Base-by-base conservation (phyloP, 768 basidiomycete species). In the Lentinula edodes region DNA sequence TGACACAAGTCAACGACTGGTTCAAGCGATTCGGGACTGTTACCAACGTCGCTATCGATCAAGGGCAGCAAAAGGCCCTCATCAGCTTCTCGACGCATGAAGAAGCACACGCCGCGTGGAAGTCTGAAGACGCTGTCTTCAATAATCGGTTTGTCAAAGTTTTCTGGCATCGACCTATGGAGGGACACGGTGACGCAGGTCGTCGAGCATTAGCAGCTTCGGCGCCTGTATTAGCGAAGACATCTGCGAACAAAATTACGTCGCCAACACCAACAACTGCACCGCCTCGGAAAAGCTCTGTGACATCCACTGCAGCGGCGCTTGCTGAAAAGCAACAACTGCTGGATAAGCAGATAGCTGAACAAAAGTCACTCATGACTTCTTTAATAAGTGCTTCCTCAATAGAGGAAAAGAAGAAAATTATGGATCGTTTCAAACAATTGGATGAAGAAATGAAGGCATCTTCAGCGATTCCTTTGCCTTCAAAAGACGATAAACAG, bases 161-260 rank as follows among this genome's bases (percentile, higher is more conserved):
- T 38, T 93, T 96, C 68, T 97, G 95, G 94, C 93, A 96, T 74
- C 82, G 90, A 61, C 94, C 93, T 6, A 84, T 95, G 86, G 91
- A 91, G 58, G 95, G 95, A 0, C 91, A 95, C 67, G 95, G 95
- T 7, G 86, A 85, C 64, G 80, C 78, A 16, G 95, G 95, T 2
- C 77, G 85, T 52, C 82, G 89, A 64, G 84, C 88, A 78, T 75
- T 98, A 62, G 93, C 90, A 13, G 91, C 90, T 4, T 91, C 90
- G 34, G 92, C 91, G 7, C 82, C 87, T 1, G 67, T 91, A 9
- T 80, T 96, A 9, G 87, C 89, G 35, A 88, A 86, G 65, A 80
- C 91, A 52, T 62, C 73, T 28, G 65, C 73, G 7, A 80, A 79
- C 58, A 76, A 75, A 13, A 32, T 71, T n/a, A 64, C 73, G 0